These are phyloP conservation scores for Umbelopsis sp. DNA, from an alignment of 371 early-diverging fungal genomes.

Conservation along the genomic window DNA sequence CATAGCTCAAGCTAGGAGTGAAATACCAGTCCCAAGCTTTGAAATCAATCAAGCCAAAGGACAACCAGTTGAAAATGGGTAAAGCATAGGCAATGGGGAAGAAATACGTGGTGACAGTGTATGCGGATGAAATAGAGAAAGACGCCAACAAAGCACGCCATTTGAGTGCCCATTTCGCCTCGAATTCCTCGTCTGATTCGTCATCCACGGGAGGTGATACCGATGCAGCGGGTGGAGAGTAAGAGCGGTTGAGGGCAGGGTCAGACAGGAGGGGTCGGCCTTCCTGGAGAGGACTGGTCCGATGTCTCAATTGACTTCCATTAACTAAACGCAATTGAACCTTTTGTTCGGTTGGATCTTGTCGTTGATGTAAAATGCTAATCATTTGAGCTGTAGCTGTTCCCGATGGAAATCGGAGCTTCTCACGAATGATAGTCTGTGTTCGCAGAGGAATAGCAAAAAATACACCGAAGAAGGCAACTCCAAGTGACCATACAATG, in stretches of 20 bases:
- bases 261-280: background rate
- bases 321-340: background rate
- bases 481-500: slow-evolving; percentile 78
- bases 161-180: slow-evolving; percentile 66
- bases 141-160: slow-evolving; percentile 56
- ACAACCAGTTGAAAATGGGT: slow-evolving; percentile 70
- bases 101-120: slow-evolving; percentile 70
- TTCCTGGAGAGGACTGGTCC: slow-evolving; percentile 11
- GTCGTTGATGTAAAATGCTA: slow-evolving; percentile 68
- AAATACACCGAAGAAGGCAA: slow-evolving; percentile 89
- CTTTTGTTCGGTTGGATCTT: slow-evolving; percentile 23
- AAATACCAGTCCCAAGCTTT: slow-evolving; percentile 77
- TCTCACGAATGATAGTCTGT: slow-evolving; percentile 80
- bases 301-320: slow-evolving; percentile 5
- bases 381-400: slow-evolving; percentile 91
- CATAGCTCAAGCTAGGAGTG: slow-evolving; percentile 76
- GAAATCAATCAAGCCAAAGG: slow-evolving; percentile 45
- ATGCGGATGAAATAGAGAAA: slow-evolving; percentile 63
- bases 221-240: slow-evolving; percentile 20
- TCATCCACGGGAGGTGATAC: slow-evolving; percentile 19
- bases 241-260: slow-evolving; percentile 1
- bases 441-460: slow-evolving; percentile 85
- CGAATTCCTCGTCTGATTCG: slow-evolving; percentile 26
- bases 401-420: slow-evolving; percentile 84
- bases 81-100: slow-evolving; percentile 62